Evolutionary conservation across 345 rosid genomes (phyloP).

Genomic region (Pelargonium nanum): DNA sequence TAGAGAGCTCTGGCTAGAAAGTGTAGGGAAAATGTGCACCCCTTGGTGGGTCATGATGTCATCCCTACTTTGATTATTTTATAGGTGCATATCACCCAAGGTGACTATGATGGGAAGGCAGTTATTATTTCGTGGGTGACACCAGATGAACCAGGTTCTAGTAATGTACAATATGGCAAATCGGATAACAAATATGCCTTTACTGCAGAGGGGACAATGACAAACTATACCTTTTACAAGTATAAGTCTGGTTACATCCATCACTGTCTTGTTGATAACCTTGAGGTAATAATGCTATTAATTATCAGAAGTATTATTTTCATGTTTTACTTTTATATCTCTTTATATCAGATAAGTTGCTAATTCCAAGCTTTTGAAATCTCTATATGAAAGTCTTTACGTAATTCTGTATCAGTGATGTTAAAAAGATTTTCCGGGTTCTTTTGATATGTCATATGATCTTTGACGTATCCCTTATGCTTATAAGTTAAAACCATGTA

Average conservation of each 20-base stretch:
- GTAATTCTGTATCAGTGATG: background rate
- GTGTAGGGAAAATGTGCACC: background rate
- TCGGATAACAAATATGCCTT: constrained; percentile 34
- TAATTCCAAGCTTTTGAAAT: background rate
- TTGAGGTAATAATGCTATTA: constrained; percentile 42
- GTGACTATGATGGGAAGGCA: constrained; percentile 81
- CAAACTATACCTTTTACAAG: constrained; percentile 62
- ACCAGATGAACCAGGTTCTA: constrained; percentile 50
- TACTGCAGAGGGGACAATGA: constrained; percentile 46
- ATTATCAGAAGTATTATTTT: constrained; percentile 5
- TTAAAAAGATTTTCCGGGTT: background rate
- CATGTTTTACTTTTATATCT: constrained; percentile 1
- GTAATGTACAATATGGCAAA: constrained; percentile 50
- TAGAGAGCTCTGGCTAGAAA: background rate
- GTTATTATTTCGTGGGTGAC: constrained; percentile 89
- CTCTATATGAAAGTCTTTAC: background rate
- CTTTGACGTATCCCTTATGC: no score
- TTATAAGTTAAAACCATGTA: no score
- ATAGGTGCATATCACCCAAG: constrained; percentile 91
- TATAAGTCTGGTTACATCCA: constrained; percentile 86
- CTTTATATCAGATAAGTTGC: background rate
- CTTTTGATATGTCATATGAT: background rate
- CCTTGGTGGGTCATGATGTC: background rate
- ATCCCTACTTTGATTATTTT: constrained; percentile 2
- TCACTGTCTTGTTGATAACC: constrained; percentile 64